phyloP scores from a whole-genome alignment of 495 filamentous ascomycete genomes.

The Umbilicaria muhlenbergii region DNA sequence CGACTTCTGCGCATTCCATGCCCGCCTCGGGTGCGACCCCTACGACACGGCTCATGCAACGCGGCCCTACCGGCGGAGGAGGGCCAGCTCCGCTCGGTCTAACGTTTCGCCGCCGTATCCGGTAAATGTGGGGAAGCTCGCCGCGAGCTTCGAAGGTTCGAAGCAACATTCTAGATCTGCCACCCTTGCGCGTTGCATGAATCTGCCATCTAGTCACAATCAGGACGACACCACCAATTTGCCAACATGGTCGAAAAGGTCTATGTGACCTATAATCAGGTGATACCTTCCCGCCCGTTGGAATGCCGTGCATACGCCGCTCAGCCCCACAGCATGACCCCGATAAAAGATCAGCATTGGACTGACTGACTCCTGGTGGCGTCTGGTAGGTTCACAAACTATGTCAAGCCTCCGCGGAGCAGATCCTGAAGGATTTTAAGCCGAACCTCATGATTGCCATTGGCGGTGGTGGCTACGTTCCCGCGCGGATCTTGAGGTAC shows the following conservation, averaged over 20 bases:
- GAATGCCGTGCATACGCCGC: slow-evolving; percentile 1
- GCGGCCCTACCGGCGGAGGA: too few relatives aligned
- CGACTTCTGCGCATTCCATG: too few relatives aligned
- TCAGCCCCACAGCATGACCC: not conserved
- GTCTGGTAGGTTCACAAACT: slow-evolving; percentile 76
- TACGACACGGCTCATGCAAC: too few relatives aligned
- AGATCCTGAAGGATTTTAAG: slow-evolving; percentile 68
- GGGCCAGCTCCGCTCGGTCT: too few relatives aligned
- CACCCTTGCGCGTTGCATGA: too few relatives aligned
- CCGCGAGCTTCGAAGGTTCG: too few relatives aligned
- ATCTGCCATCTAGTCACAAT: too few relatives aligned
- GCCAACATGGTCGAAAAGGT: slow-evolving; percentile 69
- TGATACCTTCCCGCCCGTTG: slow-evolving; percentile 16
- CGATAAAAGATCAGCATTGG: not conserved
- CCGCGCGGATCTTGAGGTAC: slow-evolving; percentile 84
- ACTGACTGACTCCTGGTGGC: slow-evolving; percentile 13
- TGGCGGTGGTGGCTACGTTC: slow-evolving; percentile 92
- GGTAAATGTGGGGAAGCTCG: too few relatives aligned
- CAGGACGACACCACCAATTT: too few relatives aligned
- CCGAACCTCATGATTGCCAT: slow-evolving; percentile 98
- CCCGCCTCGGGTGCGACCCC: too few relatives aligned
- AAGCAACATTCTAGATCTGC: too few relatives aligned
- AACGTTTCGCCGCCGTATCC: too few relatives aligned
- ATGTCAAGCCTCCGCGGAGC: slow-evolving; percentile 67
- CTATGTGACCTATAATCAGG: slow-evolving; percentile 94